Evolutionary conservation across 805 yeast species (phyloP).

Genomic region (Ogataea pilisensis): DNA sequence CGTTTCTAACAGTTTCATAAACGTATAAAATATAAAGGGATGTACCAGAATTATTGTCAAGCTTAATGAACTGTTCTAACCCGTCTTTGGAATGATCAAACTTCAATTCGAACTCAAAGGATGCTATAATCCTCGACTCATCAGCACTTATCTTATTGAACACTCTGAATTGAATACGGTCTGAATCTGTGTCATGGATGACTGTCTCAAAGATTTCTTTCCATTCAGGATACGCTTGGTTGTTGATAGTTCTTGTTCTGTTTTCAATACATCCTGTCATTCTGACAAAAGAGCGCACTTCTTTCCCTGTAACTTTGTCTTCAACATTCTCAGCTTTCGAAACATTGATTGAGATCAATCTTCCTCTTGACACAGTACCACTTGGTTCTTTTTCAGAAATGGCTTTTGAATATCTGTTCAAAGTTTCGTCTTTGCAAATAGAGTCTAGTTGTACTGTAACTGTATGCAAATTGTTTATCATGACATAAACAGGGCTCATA

Average conservation of each 20-base stretch:
- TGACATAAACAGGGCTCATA: conserved; percentile 10
- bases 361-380: conserved; percentile 1
- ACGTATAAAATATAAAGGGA: conserved; percentile 11
- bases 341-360: conserved; percentile 12
- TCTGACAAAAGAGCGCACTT: conserved; percentile 12
- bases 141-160: conserved; percentile 8
- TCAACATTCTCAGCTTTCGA: conserved; percentile 16
- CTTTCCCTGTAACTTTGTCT: conserved; percentile 6
- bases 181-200: conserved; percentile 4
- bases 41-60: conserved; percentile 5
- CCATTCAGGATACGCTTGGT: conserved; percentile 17
- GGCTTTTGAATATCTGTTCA: conserved; percentile 10
- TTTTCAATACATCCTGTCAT: conserved; percentile 15
- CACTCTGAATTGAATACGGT: conserved; percentile 10
- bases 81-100: conserved; percentile 15
- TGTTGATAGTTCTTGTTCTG: conserved; percentile 14
- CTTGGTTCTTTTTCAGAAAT: conserved; percentile 1
- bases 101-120: conserved; percentile 9
- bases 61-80: conserved; percentile 7
- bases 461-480: conserved; percentile 17
- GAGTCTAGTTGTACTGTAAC: conserved; percentile 12
- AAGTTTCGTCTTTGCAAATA: conserved; percentile 15
- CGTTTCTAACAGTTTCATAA: conserved; percentile 15
- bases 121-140: conserved; percentile 7
- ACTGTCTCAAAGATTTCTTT: conserved; percentile 19